Evolutionary conservation across 441 rosid species (phyloP).

Genomic region (Aleurites moluccanus): DNA sequence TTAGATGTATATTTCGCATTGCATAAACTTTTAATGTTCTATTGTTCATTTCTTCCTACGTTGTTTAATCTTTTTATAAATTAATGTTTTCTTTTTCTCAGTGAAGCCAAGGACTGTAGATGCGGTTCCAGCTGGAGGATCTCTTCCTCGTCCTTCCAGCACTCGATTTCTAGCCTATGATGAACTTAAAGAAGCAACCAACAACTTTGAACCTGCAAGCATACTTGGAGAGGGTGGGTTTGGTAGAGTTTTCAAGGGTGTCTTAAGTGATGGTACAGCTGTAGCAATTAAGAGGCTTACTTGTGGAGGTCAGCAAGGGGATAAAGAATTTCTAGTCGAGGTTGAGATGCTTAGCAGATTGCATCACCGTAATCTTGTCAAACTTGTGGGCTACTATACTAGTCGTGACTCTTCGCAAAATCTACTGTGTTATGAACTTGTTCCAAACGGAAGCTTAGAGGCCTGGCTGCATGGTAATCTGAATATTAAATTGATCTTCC

Average conservation of each 20-base stretch:
- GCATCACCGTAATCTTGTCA: slow-evolving; percentile 98
- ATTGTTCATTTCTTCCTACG: slow-evolving; percentile 1
- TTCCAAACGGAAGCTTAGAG: slow-evolving; percentile 95
- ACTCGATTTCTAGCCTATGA: slow-evolving; percentile 86
- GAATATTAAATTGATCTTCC: slow-evolving; percentile 9
- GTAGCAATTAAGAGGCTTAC: slow-evolving; percentile 95
- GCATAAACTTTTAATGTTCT: neutral
- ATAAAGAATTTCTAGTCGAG: slow-evolving; percentile 91
- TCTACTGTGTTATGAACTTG: slow-evolving; percentile 89
- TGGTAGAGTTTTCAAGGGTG: slow-evolving; percentile 94
- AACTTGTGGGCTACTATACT: slow-evolving; percentile 90
- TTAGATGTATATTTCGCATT: slow-evolving; percentile 8
- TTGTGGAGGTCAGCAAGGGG: slow-evolving; percentile 91
- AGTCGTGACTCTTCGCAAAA: slow-evolving; percentile 87
- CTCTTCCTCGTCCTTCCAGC: slow-evolving; percentile 82
- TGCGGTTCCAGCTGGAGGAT: slow-evolving; percentile 46
- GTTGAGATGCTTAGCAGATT: slow-evolving; percentile 98
- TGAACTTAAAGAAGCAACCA: slow-evolving; percentile 90
- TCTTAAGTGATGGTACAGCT: slow-evolving; percentile 92
- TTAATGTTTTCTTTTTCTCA: slow-evolving; percentile 25
- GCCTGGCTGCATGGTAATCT: slow-evolving; percentile 91
- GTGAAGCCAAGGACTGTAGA: slow-evolving; percentile 62
- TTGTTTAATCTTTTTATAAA: neutral
- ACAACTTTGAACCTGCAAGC: slow-evolving; percentile 78
- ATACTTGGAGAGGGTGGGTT: slow-evolving; percentile 96